phyloP scores from a whole-genome alignment of 805 yeast genomes.

The Myxozyma lipomycoides region DNA sequence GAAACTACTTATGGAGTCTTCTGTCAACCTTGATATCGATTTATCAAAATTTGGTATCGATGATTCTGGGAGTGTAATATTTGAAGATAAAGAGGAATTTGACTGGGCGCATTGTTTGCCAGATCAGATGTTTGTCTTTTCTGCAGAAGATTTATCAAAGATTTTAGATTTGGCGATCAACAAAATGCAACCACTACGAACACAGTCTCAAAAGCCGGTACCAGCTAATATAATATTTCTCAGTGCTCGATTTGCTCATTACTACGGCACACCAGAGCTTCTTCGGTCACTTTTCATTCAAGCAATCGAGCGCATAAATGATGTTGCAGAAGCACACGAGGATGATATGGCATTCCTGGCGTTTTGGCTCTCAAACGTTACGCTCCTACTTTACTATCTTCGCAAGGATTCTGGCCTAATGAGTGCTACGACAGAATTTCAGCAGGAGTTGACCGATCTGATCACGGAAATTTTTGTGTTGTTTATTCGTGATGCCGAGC shows the following conservation, averaged over 20 bases:
- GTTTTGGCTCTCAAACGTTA: constrained; percentile 83
- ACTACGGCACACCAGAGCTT: constrained; percentile 36
- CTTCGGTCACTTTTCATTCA: constrained; percentile 34
- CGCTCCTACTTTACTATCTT: constrained; percentile 72
- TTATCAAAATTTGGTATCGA: constrained; percentile 29
- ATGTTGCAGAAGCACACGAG: constrained; percentile 34
- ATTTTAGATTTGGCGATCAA: constrained; percentile 40
- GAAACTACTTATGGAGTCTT: constrained; percentile 33
- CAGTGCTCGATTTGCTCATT: constrained; percentile 41
- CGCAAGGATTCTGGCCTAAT: constrained; percentile 54
- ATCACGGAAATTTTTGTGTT: constrained; percentile 36
- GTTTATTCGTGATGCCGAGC: constrained; percentile 38
- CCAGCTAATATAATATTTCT: constrained; percentile 44
- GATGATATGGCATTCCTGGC: constrained; percentile 47
- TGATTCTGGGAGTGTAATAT: not conserved
- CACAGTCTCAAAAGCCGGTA: constrained; percentile 38
- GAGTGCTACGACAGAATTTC: constrained; percentile 33
- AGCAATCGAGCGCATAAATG: constrained; percentile 34
- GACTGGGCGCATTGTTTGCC: constrained; percentile 43
- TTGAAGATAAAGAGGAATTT: constrained; percentile 33
- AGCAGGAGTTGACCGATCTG: constrained; percentile 33
- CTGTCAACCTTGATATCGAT: constrained; percentile 36
- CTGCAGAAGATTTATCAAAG: constrained; percentile 38
- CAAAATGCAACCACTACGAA: constrained; percentile 38
- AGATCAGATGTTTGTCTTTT: constrained; percentile 41